Percentiles rank a stretch among this genome's conserved stretches.
Evolutionary conservation across 2,329 filamentous ascomycete species (phyloP).

Genomic region (Aspergillus quadrilineatus): DNA sequence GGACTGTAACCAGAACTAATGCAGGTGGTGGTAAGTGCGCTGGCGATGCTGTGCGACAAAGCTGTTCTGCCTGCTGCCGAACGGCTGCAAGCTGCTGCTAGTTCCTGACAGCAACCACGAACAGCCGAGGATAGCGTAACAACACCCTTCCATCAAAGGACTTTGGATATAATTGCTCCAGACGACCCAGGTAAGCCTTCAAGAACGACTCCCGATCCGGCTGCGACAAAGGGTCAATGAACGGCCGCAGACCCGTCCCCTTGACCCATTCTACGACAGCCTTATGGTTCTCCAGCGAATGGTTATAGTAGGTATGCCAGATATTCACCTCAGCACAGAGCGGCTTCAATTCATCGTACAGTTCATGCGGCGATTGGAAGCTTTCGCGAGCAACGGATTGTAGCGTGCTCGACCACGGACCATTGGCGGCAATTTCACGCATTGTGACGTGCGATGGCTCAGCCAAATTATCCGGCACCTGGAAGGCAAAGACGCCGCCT

Average conservation of each 20-base stretch:
- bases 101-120: constrained; percentile 50
- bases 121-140: constrained; percentile 57
- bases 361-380: constrained; percentile 49
- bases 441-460: constrained; percentile 54
- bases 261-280: constrained; percentile 62
- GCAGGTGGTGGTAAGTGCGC: neutral
- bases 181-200: constrained; percentile 45
- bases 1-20: neutral
- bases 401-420: constrained; percentile 42
- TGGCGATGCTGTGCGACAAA: neutral
- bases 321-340: constrained; percentile 48
- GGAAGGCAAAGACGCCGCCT: constrained; percentile 56
- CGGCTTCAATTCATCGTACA: constrained; percentile 52
- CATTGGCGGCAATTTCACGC: constrained; percentile 43
- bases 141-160: constrained; percentile 55
- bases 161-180: constrained; percentile 48
- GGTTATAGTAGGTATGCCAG: constrained; percentile 57
- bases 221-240: constrained; percentile 48
- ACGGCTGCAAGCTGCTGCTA: neutral
- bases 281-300: constrained; percentile 49
- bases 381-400: constrained; percentile 43
- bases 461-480: constrained; percentile 53
- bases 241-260: constrained; percentile 58
- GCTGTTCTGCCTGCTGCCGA: neutral
- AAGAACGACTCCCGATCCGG: constrained; percentile 48